These are phyloP conservation scores for Fomitopsis schrenkii DNA, from an alignment of 1,284 basidiomycete species.

Conservation along the genomic window DNA sequence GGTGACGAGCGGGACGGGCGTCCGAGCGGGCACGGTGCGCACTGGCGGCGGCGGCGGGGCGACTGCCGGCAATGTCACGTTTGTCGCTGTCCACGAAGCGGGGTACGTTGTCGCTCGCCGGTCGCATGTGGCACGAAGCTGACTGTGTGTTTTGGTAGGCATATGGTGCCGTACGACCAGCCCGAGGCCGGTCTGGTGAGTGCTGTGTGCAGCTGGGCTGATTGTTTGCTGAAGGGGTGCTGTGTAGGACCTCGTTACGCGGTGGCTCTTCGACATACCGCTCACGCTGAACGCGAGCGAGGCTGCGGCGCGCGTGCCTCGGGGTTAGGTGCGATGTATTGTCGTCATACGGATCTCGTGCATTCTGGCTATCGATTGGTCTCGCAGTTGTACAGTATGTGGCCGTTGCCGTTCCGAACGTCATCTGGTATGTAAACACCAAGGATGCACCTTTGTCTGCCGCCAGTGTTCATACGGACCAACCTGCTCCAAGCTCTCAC, in stretches of 20 bases:
- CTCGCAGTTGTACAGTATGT: no score
- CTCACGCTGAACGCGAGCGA: conserved; percentile 13
- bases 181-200: conserved; percentile 23
- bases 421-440: no score
- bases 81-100: conserved; percentile 67
- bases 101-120: conserved; percentile 43
- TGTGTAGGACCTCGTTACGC: conserved; percentile 17
- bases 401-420: no score
- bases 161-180: conserved; percentile 27
- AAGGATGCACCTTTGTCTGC: no score
- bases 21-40: conserved; percentile 52
- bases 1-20: conserved; percentile 42
- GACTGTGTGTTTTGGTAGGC: conserved; percentile 9
- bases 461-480: no score
- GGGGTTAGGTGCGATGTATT: background rate
- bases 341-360: no score
- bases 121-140: background rate
- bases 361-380: no score
- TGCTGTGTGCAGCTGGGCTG: background rate
- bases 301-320: background rate
- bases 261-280: conserved; percentile 21
- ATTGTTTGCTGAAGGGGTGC: background rate
- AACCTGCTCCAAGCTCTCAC: no score
- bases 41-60: conserved; percentile 56
- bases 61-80: conserved; percentile 73